These are phyloP conservation scores for Solanum aculeatissimum DNA, from an alignment of 305 asterid species.

Conservation along the genomic window DNA sequence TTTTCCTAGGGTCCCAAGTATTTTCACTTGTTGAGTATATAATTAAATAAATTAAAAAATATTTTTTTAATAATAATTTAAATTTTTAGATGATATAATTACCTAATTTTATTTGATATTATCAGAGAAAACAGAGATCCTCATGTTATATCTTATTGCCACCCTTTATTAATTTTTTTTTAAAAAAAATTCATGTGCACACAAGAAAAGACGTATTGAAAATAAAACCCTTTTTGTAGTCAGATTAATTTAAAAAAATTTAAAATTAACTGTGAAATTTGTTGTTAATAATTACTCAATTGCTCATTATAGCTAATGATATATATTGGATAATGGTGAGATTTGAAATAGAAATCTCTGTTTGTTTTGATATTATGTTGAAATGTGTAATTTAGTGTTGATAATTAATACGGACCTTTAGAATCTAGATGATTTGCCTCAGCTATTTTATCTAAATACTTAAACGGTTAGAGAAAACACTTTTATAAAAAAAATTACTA, in stretches of 20 bases:
- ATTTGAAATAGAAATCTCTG: no score
- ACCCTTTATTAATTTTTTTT: no score
- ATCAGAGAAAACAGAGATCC: neutral
- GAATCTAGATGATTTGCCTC: neutral
- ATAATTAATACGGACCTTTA: neutral
- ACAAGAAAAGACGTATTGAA: neutral
- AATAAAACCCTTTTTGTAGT: neutral
- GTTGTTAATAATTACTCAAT: neutral
- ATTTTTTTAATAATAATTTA: neutral
- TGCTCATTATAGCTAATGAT: no score
- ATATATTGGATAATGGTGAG: no score
- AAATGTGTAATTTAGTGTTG: neutral
- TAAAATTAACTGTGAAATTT: neutral
- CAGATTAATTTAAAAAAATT: neutral
- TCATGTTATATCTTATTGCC: neutral
- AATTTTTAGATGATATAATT: neutral
- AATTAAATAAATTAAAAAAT: neutral
- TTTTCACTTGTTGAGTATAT: neutral
- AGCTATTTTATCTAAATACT: neutral
- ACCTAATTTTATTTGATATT: neutral
- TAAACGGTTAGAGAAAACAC: neutral
- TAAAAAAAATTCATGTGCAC: no score
- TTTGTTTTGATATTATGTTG: no score
- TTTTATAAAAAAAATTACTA: no score
- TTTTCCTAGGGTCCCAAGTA: neutral